Percentiles rank a stretch among this genome's conserved stretches.
Evolutionary conservation across 202 grass and related monocot genomes (phyloP).

Genomic region (Digitaria exilis): DNA sequence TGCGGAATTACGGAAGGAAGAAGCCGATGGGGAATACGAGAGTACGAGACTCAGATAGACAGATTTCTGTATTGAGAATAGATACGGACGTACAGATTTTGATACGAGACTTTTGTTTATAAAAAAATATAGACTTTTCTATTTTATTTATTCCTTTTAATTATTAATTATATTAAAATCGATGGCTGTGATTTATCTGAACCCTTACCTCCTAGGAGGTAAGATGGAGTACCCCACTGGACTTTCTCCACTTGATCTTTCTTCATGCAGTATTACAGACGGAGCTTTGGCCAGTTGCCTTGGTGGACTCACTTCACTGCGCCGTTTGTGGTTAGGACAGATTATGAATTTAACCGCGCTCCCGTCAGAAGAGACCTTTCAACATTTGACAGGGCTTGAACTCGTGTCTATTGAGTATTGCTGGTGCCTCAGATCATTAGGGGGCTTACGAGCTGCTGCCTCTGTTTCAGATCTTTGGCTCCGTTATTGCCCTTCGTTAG

Average conservation of each 20-base stretch:
- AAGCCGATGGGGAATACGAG: too few species aligned
- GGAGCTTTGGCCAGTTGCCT: constrained; percentile 22
- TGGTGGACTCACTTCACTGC: not conserved
- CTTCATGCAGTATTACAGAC: not conserved
- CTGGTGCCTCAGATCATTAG: constrained; percentile 25
- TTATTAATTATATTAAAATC: too few species aligned
- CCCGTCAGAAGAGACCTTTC: not conserved
- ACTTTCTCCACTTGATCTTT: rapidly evolving
- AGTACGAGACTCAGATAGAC: too few species aligned
- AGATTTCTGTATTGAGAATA: too few species aligned
- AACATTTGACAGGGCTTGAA: not conserved
- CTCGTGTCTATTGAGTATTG: rapidly evolving
- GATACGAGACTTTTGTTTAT: too few species aligned
- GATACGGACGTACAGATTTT: too few species aligned
- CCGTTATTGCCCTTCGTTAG: constrained; percentile 8
- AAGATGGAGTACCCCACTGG: not conserved
- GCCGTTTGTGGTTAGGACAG: rapidly evolving
- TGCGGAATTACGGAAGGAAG: too few species aligned
- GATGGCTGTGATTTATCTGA: too few species aligned
- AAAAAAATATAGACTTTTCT: too few species aligned
- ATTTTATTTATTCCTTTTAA: too few species aligned
- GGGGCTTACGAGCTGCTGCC: constrained; percentile 19
- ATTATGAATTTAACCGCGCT: constrained; percentile 35
- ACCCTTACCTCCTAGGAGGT: too few species aligned
- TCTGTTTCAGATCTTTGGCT: rapidly evolving